These are phyloP conservation scores for Venturia effusa DNA, from an alignment of 2,329 filamentous ascomycete species.

Conservation along the genomic window DNA sequence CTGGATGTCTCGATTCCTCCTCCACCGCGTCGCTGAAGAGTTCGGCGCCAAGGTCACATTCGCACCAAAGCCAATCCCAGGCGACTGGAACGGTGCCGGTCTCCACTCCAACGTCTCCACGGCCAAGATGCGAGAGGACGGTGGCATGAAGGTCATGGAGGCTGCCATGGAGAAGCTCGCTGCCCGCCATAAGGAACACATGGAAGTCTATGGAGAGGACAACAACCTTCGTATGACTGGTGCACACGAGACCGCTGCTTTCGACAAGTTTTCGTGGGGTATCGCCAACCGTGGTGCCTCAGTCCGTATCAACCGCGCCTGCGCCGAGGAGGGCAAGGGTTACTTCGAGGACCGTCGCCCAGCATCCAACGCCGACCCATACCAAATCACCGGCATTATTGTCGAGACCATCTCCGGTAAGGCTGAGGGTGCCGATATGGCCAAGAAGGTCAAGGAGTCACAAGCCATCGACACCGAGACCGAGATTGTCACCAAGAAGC, in stretches of 20 bases:
- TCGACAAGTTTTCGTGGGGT: conserved; percentile 88
- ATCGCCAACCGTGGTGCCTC: conserved; percentile 93
- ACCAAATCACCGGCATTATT: conserved; percentile 73
- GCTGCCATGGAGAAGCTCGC: conserved; percentile 50
- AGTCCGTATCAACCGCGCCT: conserved; percentile 81
- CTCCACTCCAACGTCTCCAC: conserved; percentile 93
- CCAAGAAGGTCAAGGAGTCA: conserved; percentile 26
- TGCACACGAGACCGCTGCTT: conserved; percentile 83
- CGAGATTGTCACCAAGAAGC: conserved; percentile 21
- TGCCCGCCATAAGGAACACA: conserved; percentile 44
- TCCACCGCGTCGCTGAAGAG: conserved; percentile 86
- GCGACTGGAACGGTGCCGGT: conserved; percentile 95
- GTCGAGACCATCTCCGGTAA: conserved; percentile 55
- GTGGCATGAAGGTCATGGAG: conserved; percentile 94
- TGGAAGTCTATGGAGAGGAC: conserved; percentile 88
- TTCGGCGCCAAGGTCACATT: conserved; percentile 94
- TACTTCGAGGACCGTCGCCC: conserved; percentile 68
- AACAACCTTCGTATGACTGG: conserved; percentile 93
- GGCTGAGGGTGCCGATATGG: conserved; percentile 37
- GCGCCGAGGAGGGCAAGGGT: conserved; percentile 77
- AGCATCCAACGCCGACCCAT: conserved; percentile 79
- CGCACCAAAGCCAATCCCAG: conserved; percentile 88
- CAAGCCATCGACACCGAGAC: conserved; percentile 26
- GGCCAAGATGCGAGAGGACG: conserved; percentile 75
- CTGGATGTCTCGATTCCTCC: conserved; percentile 84